A percentile compares a stretch with the other conserved stretches of the same genome.
phyloP scores from a whole-genome alignment of 2,329 filamentous ascomycete species.

The Phialophora chinensis region DNA sequence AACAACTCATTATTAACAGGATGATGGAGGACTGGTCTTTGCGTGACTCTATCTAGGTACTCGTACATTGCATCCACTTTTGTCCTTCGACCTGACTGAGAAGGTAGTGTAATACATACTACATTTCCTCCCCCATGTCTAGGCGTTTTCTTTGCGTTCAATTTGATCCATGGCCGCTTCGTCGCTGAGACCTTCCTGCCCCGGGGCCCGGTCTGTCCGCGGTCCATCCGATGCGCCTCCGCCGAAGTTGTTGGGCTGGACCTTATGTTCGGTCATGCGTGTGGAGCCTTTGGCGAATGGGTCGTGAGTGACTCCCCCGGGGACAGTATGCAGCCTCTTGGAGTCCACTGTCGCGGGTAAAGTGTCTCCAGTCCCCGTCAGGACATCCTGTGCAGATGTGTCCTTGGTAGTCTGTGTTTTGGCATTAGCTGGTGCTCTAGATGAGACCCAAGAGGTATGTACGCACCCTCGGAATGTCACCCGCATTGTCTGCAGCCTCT shows the following conservation, averaged over 20 bases:
- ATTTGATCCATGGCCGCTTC: conserved; percentile 35
- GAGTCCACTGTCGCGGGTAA: conserved; percentile 48
- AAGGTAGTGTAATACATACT: background rate
- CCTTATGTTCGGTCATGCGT: conserved; percentile 49
- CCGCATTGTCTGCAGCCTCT: conserved; percentile 56
- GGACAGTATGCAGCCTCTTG: conserved; percentile 47
- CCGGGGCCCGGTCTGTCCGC: conserved; percentile 42
- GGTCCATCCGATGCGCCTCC: conserved; percentile 47
- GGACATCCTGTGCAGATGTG: conserved; percentile 46
- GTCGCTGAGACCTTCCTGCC: conserved; percentile 43
- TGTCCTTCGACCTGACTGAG: background rate
- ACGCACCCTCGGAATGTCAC: conserved; percentile 52
- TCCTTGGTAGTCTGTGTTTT: conserved; percentile 42
- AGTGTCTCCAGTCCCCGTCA: conserved; percentile 50
- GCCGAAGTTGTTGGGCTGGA: conserved; percentile 48
- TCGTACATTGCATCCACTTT: background rate
- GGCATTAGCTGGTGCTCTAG: background rate
- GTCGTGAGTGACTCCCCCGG: conserved; percentile 42
- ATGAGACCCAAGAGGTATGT: background rate
- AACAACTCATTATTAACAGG: no score
- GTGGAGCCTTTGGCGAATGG: conserved; percentile 47
- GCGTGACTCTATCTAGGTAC: no score
- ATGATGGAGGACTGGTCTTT: no score
- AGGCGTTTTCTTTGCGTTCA: conserved; percentile 30
- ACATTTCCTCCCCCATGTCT: background rate